A percentile compares a stretch with the other conserved stretches of the same genome.
These are phyloP conservation scores for Mycena rebaudengoi DNA, from an alignment of 768 basidiomycete genomes.

Conservation along the genomic window DNA sequence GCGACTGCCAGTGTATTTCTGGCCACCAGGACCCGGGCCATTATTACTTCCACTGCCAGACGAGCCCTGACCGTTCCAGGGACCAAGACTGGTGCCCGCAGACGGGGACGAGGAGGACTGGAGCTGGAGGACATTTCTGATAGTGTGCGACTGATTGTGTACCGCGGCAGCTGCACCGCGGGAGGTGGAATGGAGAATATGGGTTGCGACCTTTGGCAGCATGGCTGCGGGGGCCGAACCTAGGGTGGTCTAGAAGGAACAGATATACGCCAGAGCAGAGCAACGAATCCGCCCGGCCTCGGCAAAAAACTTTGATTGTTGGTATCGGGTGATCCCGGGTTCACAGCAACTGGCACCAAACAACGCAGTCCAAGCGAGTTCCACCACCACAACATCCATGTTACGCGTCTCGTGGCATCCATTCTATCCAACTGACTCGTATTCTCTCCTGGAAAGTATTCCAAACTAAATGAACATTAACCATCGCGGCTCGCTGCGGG, in stretches of 20 bases:
- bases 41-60: slow-evolving; percentile 60
- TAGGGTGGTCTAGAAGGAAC: neutral
- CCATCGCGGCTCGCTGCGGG: too few species aligned
- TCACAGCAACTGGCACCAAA: too few species aligned
- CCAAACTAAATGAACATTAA: too few species aligned
- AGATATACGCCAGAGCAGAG: neutral
- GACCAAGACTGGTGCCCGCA: slow-evolving; percentile 42
- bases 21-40: slow-evolving; percentile 73
- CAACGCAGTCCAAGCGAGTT: too few species aligned
- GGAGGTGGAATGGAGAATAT: slow-evolving; percentile 76
- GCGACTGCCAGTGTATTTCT: slow-evolving; percentile 78
- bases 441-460: too few species aligned
- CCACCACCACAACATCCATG: too few species aligned
- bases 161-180: slow-evolving; percentile 81
- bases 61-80: slow-evolving; percentile 56
- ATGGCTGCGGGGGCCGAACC: slow-evolving; percentile 46
- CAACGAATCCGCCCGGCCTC: neutral
- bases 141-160: slow-evolving; percentile 74
- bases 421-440: too few species aligned
- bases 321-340: too few species aligned
- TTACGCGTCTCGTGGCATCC: too few species aligned
- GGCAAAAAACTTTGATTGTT: too few species aligned
- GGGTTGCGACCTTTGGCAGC: slow-evolving; percentile 87
- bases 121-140: slow-evolving; percentile 83
- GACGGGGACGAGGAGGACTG: slow-evolving; percentile 54